Evolutionary conservation across 768 basidiomycete genomes (phyloP).

Genomic region (Russula virescens): DNA sequence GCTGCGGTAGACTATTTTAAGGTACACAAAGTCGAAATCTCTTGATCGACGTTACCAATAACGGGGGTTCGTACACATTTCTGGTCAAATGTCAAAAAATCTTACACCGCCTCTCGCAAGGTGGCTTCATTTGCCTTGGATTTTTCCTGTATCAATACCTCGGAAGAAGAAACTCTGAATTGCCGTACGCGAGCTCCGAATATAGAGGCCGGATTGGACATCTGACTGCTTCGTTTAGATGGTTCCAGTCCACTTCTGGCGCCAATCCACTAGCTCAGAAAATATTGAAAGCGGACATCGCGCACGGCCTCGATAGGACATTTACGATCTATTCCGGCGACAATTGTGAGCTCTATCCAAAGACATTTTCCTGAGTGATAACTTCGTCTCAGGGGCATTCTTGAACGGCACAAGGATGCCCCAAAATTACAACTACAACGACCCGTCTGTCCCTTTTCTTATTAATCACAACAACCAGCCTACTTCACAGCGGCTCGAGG

Average conservation of each 20-base stretch:
- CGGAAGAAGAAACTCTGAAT: conserved; percentile 42
- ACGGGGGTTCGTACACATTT: conserved; percentile 41
- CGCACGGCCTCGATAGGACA: conserved; percentile 34
- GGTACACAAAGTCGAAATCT: conserved; percentile 44
- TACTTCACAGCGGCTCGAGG: conserved; percentile 33
- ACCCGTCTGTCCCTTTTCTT: conserved; percentile 27
- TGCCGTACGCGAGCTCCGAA: conserved; percentile 38
- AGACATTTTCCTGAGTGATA: background rate
- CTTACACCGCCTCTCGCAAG: conserved; percentile 23
- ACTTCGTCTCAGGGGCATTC: conserved; percentile 27
- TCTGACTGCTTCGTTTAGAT: conserved; percentile 33
- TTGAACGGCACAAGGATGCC: conserved; percentile 31
- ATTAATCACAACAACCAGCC: conserved; percentile 31
- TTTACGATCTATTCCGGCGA: conserved; percentile 44
- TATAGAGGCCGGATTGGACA: background rate
- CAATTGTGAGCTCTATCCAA: conserved; percentile 40
- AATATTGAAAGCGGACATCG: conserved; percentile 49
- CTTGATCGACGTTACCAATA: conserved; percentile 56
- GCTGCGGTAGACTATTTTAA: conserved; percentile 44
- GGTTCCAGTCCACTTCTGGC: conserved; percentile 50
- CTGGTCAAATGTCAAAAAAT: background rate
- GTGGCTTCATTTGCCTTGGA: conserved; percentile 58
- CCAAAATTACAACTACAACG: conserved; percentile 29
- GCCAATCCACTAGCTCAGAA: conserved; percentile 55
- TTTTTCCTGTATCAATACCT: conserved; percentile 56